Conservation (phyloP, 148 eudicot genomes). For the Talinum fruticosum region DNA sequence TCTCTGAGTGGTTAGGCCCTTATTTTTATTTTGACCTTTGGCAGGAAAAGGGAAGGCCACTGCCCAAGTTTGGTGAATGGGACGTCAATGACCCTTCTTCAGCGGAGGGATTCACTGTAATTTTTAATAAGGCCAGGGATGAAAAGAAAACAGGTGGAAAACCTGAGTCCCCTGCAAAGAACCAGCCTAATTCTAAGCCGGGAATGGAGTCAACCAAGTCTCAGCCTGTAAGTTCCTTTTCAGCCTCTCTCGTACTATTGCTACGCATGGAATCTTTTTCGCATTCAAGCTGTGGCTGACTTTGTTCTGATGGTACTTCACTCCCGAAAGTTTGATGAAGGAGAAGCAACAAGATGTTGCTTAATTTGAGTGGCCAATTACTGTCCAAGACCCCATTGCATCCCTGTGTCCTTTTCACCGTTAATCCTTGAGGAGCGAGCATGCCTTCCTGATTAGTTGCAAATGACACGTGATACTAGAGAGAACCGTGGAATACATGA, state of each 20-base stretch:
- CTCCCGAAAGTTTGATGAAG: not conserved
- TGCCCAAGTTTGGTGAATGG: conserved; percentile 92
- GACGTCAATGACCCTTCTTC: conserved; percentile 89
- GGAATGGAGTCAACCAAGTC: conserved; percentile 54
- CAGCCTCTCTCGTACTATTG: not conserved
- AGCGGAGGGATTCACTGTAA: conserved; percentile 88
- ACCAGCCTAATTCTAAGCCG: conserved; percentile 38
- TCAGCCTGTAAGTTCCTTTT: conserved; percentile 51
- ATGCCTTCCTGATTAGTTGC: not conserved
- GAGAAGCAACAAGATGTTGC: not conserved
- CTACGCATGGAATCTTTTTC: not conserved
- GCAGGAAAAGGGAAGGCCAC: conserved; percentile 79
- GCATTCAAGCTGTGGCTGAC: not conserved
- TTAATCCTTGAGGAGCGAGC: not conserved
- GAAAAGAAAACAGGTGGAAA: conserved; percentile 86
- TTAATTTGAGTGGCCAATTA: not conserved
- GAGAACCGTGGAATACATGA: no score
- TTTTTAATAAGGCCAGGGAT: conserved; percentile 83
- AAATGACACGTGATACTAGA: not conserved
- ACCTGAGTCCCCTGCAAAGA: conserved; percentile 60
- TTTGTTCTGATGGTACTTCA: not conserved
- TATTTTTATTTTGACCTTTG: conserved; percentile 4
- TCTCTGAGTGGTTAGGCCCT: no score
- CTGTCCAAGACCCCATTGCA: not conserved
- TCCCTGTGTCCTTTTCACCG: not conserved